Conservation (phyloP, 2,329 filamentous ascomycete genomes). For the Diaporthe ilicicola region DNA sequence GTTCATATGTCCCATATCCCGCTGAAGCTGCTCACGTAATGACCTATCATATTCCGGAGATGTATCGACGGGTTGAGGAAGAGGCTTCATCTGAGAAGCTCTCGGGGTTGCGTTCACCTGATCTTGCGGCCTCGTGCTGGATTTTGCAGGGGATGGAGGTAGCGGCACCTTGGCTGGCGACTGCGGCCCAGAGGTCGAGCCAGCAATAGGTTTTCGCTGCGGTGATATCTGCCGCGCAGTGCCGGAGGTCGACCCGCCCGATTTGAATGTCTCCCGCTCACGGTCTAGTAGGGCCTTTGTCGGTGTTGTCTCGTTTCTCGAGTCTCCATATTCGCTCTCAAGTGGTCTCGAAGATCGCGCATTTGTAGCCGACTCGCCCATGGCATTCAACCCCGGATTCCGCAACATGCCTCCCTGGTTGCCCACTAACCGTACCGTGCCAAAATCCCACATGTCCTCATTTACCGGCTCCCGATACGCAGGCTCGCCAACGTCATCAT, state of each 20-base stretch:
- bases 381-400: slow-evolving; percentile 69
- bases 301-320: slow-evolving; percentile 55
- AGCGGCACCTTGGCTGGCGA: slow-evolving; percentile 70
- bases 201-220: slow-evolving; percentile 61
- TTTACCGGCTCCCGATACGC: slow-evolving; percentile 66
- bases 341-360: slow-evolving; percentile 67
- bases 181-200: slow-evolving; percentile 37
- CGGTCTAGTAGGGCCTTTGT: slow-evolving; percentile 56
- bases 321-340: slow-evolving; percentile 60
- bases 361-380: slow-evolving; percentile 86
- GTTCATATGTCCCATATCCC: slow-evolving; percentile 67
- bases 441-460: slow-evolving; percentile 98
- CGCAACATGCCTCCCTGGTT: slow-evolving; percentile 66
- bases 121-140: slow-evolving; percentile 42
- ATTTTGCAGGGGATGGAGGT: slow-evolving; percentile 66
- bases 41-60: slow-evolving; percentile 69
- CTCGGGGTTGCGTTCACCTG: slow-evolving; percentile 55
- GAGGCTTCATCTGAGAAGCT: slow-evolving; percentile 53
- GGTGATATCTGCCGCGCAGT: slow-evolving; percentile 68
- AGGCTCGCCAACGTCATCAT: slow-evolving; percentile 59
- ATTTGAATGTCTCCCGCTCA: slow-evolving; percentile 64
- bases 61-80: slow-evolving; percentile 56
- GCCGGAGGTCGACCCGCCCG: slow-evolving; percentile 48
- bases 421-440: slow-evolving; percentile 85
- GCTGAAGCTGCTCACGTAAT: slow-evolving; percentile 69